Evolutionary conservation across 2,329 filamentous ascomycete species (phyloP).

Genomic region (Ceratocystis papillata): DNA sequence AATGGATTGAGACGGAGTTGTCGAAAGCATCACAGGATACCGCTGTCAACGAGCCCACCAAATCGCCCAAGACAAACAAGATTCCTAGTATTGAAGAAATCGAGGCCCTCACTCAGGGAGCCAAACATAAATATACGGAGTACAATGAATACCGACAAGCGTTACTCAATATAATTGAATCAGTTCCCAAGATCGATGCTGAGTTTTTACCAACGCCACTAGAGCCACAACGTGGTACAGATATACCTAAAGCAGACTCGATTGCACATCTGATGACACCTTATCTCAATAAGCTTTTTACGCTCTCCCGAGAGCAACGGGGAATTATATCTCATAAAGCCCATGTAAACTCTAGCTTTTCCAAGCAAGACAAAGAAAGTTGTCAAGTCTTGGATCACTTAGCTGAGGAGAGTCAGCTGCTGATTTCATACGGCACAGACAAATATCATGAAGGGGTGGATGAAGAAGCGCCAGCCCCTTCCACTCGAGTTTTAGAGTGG

Average conservation of each 20-base stretch:
- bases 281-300: slow-evolving; percentile 45
- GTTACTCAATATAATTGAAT: slow-evolving; percentile 29
- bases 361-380: slow-evolving; percentile 42
- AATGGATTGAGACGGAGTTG: slow-evolving; percentile 55
- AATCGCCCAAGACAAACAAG: slow-evolving; percentile 19
- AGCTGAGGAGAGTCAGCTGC: slow-evolving; percentile 51
- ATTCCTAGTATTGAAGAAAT: slow-evolving; percentile 22
- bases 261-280: slow-evolving; percentile 42
- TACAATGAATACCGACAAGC: slow-evolving; percentile 43
- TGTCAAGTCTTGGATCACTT: slow-evolving; percentile 43
- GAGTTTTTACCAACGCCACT: slow-evolving; percentile 16
- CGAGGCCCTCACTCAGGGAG: slow-evolving; percentile 29
- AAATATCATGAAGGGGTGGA: slow-evolving; percentile 23
- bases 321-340: slow-evolving; percentile 47
- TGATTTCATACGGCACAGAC: slow-evolving; percentile 42
- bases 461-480: slow-evolving; percentile 26
- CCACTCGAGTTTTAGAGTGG: slow-evolving; percentile 45
- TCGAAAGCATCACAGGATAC: slow-evolving; percentile 20
- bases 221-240: slow-evolving; percentile 13
- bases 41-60: background rate
- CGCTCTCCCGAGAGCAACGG: slow-evolving; percentile 47
- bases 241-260: slow-evolving; percentile 24
- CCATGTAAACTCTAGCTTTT: slow-evolving; percentile 42
- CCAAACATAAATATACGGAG: slow-evolving; percentile 44
- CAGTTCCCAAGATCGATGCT: slow-evolving; percentile 18